Evolutionary conservation across 2,329 filamentous ascomycete genomes (phyloP), one percentile per base, ranked within the genome.

Genomic region (Colletotrichum sp.): DNA sequence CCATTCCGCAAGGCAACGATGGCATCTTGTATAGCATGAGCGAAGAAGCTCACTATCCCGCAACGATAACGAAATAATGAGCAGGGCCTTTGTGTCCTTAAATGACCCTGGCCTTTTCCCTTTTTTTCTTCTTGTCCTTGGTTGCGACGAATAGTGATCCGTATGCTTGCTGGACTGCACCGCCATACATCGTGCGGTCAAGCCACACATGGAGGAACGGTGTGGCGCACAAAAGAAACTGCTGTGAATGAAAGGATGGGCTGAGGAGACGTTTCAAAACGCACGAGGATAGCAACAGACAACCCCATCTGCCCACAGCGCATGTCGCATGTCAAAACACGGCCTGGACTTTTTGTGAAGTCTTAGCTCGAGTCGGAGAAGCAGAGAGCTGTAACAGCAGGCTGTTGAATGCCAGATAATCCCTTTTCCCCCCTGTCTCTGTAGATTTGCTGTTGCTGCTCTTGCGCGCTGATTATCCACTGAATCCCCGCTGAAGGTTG

Each of bases 1-100:
- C 66, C 69, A 65, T 69, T 77, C 76, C 76, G 73, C 73, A 77
- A 76, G 76, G 76, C 76, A 77, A 76, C 73, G 76, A 77, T 77
- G 73, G 60, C 76, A 77, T 77, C 69, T 77, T 77, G 73, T 67
- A 77, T 77, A 74, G 76, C 28, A 63, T 49, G 74, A 36, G 65
- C 52, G 13, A n/a, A 49, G 30, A 44, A 30, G 52, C 60, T 67
- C 32, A 21, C 60, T 76, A 70, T 77, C 73, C 68, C 63, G 62
- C 62, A 49, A 55, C 59, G 71, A 65, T 65, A 26, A 57, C 30
- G 62, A 69, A 28, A 32, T 63, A 63, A 76, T 59, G 57, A 70
- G n/a, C 49, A 71, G 44, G 18, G 34, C 57, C 21, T 24, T 24
- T 67, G 13, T 32, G 21, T 68, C 57, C 28, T 21, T 52, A 12